Base-by-base conservation (phyloP, 2,329 filamentous ascomycete genomes). In the Fusarium chuoi region DNA sequence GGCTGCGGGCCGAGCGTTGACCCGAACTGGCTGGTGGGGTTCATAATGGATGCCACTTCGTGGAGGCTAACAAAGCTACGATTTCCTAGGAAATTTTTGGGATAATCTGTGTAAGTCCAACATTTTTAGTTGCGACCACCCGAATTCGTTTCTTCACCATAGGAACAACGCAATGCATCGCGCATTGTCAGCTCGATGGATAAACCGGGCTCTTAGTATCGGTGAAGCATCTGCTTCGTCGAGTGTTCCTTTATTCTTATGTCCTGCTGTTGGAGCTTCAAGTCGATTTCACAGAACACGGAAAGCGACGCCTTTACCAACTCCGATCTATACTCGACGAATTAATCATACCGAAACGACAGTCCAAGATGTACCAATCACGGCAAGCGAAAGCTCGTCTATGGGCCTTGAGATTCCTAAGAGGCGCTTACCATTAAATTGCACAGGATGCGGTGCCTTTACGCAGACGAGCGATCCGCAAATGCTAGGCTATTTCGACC, bases 381-480 rank as follows among this genome's bases (percentile, higher is more conserved):
- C 52, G 22, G 35, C 46, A 42, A 14, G 30, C 14, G 35, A 57
- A 35, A 28, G 39, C 2, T 20, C 60, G 4, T 44, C 57, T 38
- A 35, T 36, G 17, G 15, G 30, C 8, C 30, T 61, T 5, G 49
- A 52, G 38, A 10, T 45, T 11, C 36, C 70, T 7, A 60, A 44
- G 18, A 78, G 79, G 44, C 75, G 73, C 49, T 82, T 92, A 4
- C 90, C 91, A 0, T 76, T 85, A 17, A 89, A 88, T 71, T 93
- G 91, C 75, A 85, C 86, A 18, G 91, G 91, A 41, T 93, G 91
- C 78, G 91, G 91, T 49, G 90, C 91, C 20, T 85, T 91, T 74
- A 85, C 89, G 51, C 91, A 93, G 79, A 89, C 86, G 1, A 79
- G 79, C 1, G 80, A 87, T 24, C 80, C 87, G 2, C 80, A 86